Base-by-base conservation (phyloP, 2,329 filamentous ascomycete species). In the Lachnellula hyalina region DNA sequence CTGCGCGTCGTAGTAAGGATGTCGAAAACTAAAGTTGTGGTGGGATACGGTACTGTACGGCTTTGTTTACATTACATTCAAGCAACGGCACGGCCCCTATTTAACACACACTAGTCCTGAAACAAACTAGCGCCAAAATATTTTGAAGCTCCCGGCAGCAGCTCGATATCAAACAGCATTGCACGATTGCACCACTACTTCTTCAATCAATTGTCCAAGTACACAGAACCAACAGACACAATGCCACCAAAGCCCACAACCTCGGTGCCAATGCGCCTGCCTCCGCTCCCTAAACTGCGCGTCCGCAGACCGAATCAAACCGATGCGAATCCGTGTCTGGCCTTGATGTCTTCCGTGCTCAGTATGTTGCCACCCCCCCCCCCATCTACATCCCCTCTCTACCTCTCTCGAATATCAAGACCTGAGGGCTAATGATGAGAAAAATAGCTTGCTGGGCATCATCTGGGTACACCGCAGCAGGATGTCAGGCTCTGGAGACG, bases 381-480 rank as follows among this genome's bases (percentile, higher is more conserved):
- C 23, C 8, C n/a, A 21, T 48, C 45, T n/a, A 36, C 36, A 21
- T 11, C 42, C 42, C 15, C 32, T 28, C 52, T 57, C 28, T 59
- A 47, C 25, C 38, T 11, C 14, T 9, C 17, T 1, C n/a, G 28
- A 9, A 14, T 4, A 23, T 48, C 44, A 50, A 23, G 25, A 15
- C 50, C 14, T 21, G 15, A 45, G 14, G 12, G 15, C 32, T 15
- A 47, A 58, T 51, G 34, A 58, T 51, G 34, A 14, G 45, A 25
- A 11, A 11, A 45, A 61, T 59, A 93, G 89, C 87, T 59, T 94
- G 89, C 73, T 94, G 89, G 89, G 89, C 89, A 1, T 92, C 89
- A 2, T 81, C 85, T 32, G 89, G 89, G 47, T 86, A 86, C 72
- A 86, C 75, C 69, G 75, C 79, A 5, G 68, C 77, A 12, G 82